phyloP scores from a whole-genome alignment of 1,139 yeast genomes.

The Candida sanyaensis region DNA sequence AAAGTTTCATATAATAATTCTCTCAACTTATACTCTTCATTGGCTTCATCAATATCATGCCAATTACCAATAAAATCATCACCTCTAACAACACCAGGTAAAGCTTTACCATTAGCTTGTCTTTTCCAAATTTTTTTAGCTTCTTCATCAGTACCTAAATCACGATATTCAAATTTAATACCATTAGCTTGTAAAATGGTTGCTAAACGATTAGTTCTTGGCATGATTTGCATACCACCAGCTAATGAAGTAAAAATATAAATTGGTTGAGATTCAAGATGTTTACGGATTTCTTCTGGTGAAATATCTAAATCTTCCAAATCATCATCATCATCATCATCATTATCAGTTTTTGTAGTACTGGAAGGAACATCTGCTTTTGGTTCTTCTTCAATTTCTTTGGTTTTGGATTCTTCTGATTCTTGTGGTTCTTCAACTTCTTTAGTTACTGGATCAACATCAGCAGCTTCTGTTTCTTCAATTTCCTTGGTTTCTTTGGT shows the following conservation, averaged over 20 bases:
- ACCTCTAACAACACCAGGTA: slow-evolving; percentile 95
- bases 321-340: slow-evolving; percentile 21
- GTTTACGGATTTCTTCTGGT: slow-evolving; percentile 48
- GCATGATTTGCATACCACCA: slow-evolving; percentile 82
- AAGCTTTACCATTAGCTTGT: slow-evolving; percentile 67
- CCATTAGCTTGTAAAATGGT: slow-evolving; percentile 79
- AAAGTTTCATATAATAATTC: slow-evolving; percentile 55
- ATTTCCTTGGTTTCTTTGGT: slow-evolving; percentile 7
- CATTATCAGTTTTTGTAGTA: slow-evolving; percentile 8
- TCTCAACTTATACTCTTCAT: slow-evolving; percentile 75
- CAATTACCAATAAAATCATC: slow-evolving; percentile 84
- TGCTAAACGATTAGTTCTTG: slow-evolving; percentile 76
- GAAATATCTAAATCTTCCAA: slow-evolving; percentile 39
- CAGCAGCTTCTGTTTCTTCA: slow-evolving; percentile 7
- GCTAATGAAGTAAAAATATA: slow-evolving; percentile 85
- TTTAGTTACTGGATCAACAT: slow-evolving; percentile 12
- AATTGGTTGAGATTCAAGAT: slow-evolving; percentile 57
- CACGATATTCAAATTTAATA: slow-evolving; percentile 68
- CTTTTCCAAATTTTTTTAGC: slow-evolving; percentile 89
- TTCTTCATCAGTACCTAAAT: slow-evolving; percentile 83
- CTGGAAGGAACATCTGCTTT: neutral
- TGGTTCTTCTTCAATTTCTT: slow-evolving; percentile 12
- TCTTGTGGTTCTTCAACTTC: slow-evolving; percentile 12
- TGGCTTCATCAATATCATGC: slow-evolving; percentile 80
- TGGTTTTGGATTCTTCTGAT: slow-evolving; percentile 1